These are phyloP conservation scores for Colletotrichum liriopes DNA, from an alignment of 2,329 filamentous ascomycete species.

Conservation along the genomic window DNA sequence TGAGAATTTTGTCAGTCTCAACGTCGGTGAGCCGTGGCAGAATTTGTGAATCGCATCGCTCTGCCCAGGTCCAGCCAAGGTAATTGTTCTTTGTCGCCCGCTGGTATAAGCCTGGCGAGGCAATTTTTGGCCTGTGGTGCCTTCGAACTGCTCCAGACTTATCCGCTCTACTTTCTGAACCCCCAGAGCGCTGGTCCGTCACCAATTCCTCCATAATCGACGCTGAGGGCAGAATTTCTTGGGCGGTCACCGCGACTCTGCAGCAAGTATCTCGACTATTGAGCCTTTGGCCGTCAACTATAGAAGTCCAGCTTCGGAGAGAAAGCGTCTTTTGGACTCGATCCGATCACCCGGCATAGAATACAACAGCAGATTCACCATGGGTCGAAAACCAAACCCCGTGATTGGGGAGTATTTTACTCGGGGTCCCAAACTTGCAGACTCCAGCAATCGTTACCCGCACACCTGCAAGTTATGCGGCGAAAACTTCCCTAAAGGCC, in stretches of 20 bases:
- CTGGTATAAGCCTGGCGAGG: constrained; percentile 33
- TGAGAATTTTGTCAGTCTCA: constrained; percentile 54
- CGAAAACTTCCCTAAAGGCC: constrained; percentile 90
- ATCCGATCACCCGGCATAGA: neutral
- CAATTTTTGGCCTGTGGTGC: constrained; percentile 31
- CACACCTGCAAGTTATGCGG: constrained; percentile 92
- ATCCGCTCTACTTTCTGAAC: neutral
- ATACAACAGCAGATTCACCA: constrained; percentile 55
- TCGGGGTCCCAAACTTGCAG: constrained; percentile 87
- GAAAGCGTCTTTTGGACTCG: neutral
- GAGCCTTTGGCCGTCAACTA: constrained; percentile 22
- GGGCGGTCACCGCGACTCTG: constrained; percentile 38
- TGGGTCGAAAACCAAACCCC: constrained; percentile 88
- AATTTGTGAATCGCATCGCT: constrained; percentile 49
- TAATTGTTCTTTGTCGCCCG: constrained; percentile 26
- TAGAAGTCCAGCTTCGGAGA: neutral
- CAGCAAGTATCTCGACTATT: constrained; percentile 20
- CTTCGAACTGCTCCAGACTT: neutral
- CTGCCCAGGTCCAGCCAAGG: constrained; percentile 26
- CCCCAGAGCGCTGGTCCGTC: constrained; percentile 20
- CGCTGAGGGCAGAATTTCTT: constrained; percentile 39
- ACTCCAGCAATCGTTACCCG: constrained; percentile 92
- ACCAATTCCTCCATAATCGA: constrained; percentile 32
- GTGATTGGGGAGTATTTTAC: constrained; percentile 92
- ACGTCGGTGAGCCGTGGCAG: constrained; percentile 57